Percentiles rank a stretch among this genome's conserved stretches.
Conservation (phyloP, 768 basidiomycete species). For the Kwoniella dejecticola region DNA sequence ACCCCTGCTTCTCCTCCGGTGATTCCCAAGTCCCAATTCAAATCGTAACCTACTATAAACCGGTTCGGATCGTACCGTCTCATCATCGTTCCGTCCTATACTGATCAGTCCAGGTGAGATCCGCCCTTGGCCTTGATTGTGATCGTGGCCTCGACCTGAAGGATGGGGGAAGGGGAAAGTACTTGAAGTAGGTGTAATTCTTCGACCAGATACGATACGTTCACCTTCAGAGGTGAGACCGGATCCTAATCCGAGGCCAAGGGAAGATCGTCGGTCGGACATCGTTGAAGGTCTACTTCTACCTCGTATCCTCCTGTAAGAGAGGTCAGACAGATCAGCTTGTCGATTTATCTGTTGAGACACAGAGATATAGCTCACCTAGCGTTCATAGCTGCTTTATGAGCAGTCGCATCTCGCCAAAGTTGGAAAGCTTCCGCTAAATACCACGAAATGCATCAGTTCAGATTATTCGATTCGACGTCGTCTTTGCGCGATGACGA, state of each 20-base stretch:
- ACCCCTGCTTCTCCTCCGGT: conserved; percentile 17
- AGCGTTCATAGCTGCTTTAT: conserved; percentile 10
- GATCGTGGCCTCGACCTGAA: neutral
- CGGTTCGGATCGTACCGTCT: conserved; percentile 35
- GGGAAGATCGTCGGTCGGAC: conserved; percentile 3
- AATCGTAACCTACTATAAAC: conserved; percentile 36
- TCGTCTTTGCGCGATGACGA: neutral
- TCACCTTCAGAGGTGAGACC: neutral
- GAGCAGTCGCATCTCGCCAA: conserved; percentile 26
- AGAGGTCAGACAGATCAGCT: neutral
- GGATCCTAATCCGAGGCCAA: no score
- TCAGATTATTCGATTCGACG: neutral
- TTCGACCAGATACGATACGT: neutral
- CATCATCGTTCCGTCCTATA: conserved; percentile 1
- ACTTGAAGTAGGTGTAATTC: conserved; percentile 9
- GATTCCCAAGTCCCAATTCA: conserved; percentile 20
- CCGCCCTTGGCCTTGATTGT: neutral
- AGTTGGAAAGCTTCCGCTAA: conserved; percentile 22
- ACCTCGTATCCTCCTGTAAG: conserved; percentile 15
- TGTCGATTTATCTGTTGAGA: neutral
- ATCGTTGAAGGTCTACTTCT: conserved; percentile 13
- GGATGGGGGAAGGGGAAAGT: neutral
- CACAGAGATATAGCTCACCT: conserved; percentile 23
- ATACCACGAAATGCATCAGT: conserved; percentile 3
- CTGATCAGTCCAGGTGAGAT: neutral